Percentiles rank a stretch among this genome's conserved stretches.
Evolutionary conservation across 805 yeast genomes (phyloP).

Genomic region (Kazachstania psychrophila): DNA sequence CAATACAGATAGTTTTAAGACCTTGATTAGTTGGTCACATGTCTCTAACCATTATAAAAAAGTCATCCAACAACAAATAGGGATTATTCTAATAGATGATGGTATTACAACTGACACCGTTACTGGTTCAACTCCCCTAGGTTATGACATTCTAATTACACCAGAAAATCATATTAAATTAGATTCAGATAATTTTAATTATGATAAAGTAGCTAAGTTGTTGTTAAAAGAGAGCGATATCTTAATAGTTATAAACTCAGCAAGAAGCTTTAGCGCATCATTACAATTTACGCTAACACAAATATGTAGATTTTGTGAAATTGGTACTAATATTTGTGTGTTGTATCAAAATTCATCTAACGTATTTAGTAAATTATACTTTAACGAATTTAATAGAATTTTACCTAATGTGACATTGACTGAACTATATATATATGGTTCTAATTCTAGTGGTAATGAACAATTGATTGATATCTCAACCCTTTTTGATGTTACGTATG

Average conservation of each 20-base stretch:
- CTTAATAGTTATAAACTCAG: slow-evolving; percentile 17
- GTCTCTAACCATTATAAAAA: slow-evolving; percentile 11
- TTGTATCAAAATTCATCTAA: slow-evolving; percentile 18
- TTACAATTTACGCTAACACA: slow-evolving; percentile 10
- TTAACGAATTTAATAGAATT: slow-evolving; percentile 14
- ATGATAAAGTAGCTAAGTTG: slow-evolving; percentile 4
- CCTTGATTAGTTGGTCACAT: slow-evolving; percentile 20
- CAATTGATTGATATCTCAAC: slow-evolving; percentile 19
- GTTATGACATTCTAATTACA: slow-evolving; percentile 11
- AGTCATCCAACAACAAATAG: slow-evolving; percentile 12
- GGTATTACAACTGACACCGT: slow-evolving; percentile 5
- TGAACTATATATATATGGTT: slow-evolving; percentile 23
- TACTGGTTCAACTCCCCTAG: slow-evolving; percentile 6
- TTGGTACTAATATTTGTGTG: slow-evolving; percentile 14
- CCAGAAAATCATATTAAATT: slow-evolving; percentile 9
- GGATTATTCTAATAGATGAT: slow-evolving; percentile 19
- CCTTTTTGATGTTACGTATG: slow-evolving; percentile 18
- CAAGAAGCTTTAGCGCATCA: slow-evolving; percentile 18
- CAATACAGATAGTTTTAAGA: slow-evolving; percentile 18
- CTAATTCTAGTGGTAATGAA: slow-evolving; percentile 1
- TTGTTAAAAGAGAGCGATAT: slow-evolving; percentile 9
- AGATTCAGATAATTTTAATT: slow-evolving; percentile 8
- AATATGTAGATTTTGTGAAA: slow-evolving; percentile 7
- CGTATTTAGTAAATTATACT: slow-evolving; percentile 23
- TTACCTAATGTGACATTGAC: slow-evolving; percentile 10